Conservation (phyloP, 805 yeast species). For the Cyberlindnera veronae region DNA sequence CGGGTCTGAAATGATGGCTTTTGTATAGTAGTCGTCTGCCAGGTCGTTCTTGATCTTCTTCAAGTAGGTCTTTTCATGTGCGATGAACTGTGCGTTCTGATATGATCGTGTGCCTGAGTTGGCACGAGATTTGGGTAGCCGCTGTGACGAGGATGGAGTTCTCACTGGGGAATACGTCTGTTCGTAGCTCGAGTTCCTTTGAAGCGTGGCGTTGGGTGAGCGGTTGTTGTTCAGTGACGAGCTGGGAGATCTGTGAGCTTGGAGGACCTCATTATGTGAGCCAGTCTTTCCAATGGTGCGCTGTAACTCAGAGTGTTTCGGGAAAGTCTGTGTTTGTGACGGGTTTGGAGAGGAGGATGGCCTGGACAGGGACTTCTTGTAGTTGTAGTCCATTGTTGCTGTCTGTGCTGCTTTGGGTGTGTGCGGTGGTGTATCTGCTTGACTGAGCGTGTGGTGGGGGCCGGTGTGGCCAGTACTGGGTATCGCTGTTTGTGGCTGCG, state of each 20-base stretch:
- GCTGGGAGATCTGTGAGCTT: constrained; percentile 22
- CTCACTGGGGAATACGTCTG: constrained; percentile 25
- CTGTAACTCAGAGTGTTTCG: constrained; percentile 5
- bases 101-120: constrained; percentile 24
- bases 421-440: not conserved
- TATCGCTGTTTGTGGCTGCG: too few species aligned
- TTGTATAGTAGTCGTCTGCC: constrained; percentile 69
- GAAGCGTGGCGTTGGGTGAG: constrained; percentile 17
- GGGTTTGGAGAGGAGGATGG: constrained; percentile 19
- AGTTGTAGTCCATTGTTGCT: constrained; percentile 10
- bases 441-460: too few species aligned
- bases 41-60: constrained; percentile 57
- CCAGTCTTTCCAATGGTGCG: constrained; percentile 5
- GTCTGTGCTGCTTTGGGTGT: too few species aligned
- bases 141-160: constrained; percentile 22
- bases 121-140: constrained; percentile 20
- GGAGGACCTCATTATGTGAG: constrained; percentile 9
- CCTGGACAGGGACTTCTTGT: constrained; percentile 18
- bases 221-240: constrained; percentile 16
- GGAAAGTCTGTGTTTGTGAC: not conserved
- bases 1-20: constrained; percentile 50
- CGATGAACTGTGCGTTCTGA: constrained; percentile 28
- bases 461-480: too few species aligned
- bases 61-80: constrained; percentile 67
- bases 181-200: constrained; percentile 21